Evolutionary conservation across 1,139 yeast genomes (phyloP), one percentile per base, ranked within the genome.

Genomic region (Scheffersomyces parashehatae): DNA sequence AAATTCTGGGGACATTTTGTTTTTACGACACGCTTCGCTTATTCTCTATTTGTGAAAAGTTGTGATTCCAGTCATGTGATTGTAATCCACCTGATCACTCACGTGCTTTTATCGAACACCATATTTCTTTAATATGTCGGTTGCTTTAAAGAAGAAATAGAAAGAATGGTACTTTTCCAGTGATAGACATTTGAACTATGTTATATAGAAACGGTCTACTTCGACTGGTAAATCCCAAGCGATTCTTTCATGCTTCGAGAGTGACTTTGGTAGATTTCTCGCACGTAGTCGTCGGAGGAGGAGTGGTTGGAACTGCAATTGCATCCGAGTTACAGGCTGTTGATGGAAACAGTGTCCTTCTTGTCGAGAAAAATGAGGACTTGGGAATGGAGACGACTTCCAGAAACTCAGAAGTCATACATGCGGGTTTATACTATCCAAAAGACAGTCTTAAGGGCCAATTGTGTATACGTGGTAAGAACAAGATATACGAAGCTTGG

Each of bases 391-490:
- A 90, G 58, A 89, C 96, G 0, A 84, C 95, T 2, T 79, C 95
- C 10, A 70, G 97, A 41, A 90, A 90, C 68, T 87, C 96, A 2
- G 97, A 90, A 56, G 97, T 90, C 28, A 85, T 90, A 30, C 97
- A 90, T 64, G 96, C 96, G 0, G 97, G 97, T 0, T 57, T 90
- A 7, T 90, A 90, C 60, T 86, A 87, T 56, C 95, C 96, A 0
- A 67, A 69, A 10, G 79, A 79, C 45, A 76, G 86, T 3, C 67
- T 90, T 44, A 85, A 88, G 58, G 81, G 88, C 0, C 67, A 72
- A 52, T 65, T 90, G 35, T 90, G 97, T 54, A 73, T 90, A 29
- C 73, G 75, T 34, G 97, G 97, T 0, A 89, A 88, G 54, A 61
- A 80, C 16, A 65, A 82, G 61, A 72, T 90, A 13, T 90, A 89